Percentiles rank a stretch among this genome's conserved stretches.
Evolutionary conservation across 202 grass and related monocot species (phyloP).

Genomic region (Alloteropsis angusta): DNA sequence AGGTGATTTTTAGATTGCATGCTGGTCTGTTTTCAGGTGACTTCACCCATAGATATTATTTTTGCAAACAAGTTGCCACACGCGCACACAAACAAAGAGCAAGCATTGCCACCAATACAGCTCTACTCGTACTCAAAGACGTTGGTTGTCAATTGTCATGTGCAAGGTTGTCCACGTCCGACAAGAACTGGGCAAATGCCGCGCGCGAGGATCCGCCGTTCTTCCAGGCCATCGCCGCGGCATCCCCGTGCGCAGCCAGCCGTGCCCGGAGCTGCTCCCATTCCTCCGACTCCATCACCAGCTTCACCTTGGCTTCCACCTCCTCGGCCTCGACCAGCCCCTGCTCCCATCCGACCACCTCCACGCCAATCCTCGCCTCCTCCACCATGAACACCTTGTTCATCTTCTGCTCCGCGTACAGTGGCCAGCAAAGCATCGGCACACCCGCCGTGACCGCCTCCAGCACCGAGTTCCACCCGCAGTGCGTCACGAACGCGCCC

Average conservation of each 20-base stretch:
- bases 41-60: too few relatives aligned
- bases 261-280: too few relatives aligned
- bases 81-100: too few relatives aligned
- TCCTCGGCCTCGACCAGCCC: too few relatives aligned
- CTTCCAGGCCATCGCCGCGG: too few relatives aligned
- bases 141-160: neutral
- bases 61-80: too few relatives aligned
- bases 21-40: too few relatives aligned
- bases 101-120: neutral
- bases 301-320: too few relatives aligned
- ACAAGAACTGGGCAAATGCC: neutral
- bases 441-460: constrained; percentile 29
- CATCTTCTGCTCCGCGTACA: constrained; percentile 23
- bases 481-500: constrained; percentile 29
- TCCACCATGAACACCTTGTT: neutral
- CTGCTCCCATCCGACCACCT: neutral
- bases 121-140: too few relatives aligned
- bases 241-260: too few relatives aligned
- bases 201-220: neutral
- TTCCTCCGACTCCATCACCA: too few relatives aligned
- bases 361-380: neutral
- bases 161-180: neutral
- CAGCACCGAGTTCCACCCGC: constrained; percentile 51
- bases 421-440: constrained; percentile 34
- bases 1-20: too few relatives aligned